Conservation (phyloP, 1,284 basidiomycete species). For the Trametes versicolor region DNA sequence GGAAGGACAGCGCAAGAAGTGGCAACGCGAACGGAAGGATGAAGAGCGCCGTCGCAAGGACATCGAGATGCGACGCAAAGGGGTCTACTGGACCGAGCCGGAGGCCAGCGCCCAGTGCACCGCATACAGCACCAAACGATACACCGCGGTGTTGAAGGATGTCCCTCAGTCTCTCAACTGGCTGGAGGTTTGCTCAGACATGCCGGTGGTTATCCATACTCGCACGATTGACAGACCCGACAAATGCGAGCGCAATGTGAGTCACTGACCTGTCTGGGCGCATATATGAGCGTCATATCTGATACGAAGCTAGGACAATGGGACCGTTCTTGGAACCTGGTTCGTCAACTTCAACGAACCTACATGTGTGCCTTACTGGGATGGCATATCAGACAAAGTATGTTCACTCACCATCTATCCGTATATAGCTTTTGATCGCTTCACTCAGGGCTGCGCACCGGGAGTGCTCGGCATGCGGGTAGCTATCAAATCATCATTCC, state of each 20-base stretch:
- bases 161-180: conserved; percentile 3
- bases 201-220: conserved; percentile 18
- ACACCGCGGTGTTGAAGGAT: conserved; percentile 17
- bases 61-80: conserved; percentile 2
- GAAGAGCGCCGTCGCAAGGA: conserved; percentile 12
- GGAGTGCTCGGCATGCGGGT: background rate
- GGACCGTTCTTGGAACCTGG: conserved; percentile 14
- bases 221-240: conserved; percentile 11
- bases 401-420: background rate
- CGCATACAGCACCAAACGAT: conserved; percentile 20
- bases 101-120: conserved; percentile 12
- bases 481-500: background rate
- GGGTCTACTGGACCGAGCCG: conserved; percentile 20
- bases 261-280: background rate
- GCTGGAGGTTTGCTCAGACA: conserved; percentile 18
- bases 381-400: conserved; percentile 11
- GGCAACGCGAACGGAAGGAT: background rate
- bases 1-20: conserved; percentile 4
- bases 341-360: conserved; percentile 11
- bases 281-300: background rate
- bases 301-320: background rate
- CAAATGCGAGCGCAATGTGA: conserved; percentile 12
- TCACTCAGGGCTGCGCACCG: background rate
- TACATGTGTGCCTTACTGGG: conserved; percentile 21
- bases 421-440: background rate